Base-by-base conservation (phyloP, 768 basidiomycete genomes). In the Psilocybe cyanescens region DNA sequence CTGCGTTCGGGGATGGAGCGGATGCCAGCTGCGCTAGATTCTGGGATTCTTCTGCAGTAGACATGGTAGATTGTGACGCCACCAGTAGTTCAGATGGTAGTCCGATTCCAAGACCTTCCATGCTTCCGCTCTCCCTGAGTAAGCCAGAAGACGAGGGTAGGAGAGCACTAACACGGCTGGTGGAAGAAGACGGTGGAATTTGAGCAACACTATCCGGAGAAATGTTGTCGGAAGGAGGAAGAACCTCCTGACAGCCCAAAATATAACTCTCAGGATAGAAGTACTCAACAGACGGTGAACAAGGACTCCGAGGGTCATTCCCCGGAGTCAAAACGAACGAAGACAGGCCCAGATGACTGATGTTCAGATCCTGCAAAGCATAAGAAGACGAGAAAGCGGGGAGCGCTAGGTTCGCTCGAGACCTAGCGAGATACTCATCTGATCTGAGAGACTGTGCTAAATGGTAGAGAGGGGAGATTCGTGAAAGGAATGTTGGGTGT, bases 231-330 rank as follows among this genome's bases (percentile, higher is more conserved):
- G 19, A 17, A 53, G 14, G 29, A 45, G 33, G 46, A 31, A 58
- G 8, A 33, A 41, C 8, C 35, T 46, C 28, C 28, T 45, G 33
- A 24, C 45, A 45, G 7, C 56, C 29, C 24, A 28, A 44, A 11
- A 51, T 46, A 28, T 37, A 53, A n/a, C 55, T 57, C 24, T 45
- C 49, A n/a, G 30, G 30, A 8, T 52, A 35, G 33, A 63, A 59
- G 33, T 54, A 52, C 9, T 59, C 53, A 24, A 29, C 19, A 16
- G 58, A 35, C 11, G 57, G 62, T 3, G 61, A 57, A 33, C 60
- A 63, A 7, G 65, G 65, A 33, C 65, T 66, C 16, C 62, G 59
- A 53, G 65, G 65, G 37, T 63, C 62, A 17, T 51, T 55, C 35
- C 58, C 54, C 5, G 57, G 55, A 29, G 55, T 44, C 28, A 60